A percentile compares a stretch with the other conserved stretches of the same genome.
Conservation (phyloP, 225 moss, liverwort and hornwort species). For the Rhytidiadelphus loreus region DNA sequence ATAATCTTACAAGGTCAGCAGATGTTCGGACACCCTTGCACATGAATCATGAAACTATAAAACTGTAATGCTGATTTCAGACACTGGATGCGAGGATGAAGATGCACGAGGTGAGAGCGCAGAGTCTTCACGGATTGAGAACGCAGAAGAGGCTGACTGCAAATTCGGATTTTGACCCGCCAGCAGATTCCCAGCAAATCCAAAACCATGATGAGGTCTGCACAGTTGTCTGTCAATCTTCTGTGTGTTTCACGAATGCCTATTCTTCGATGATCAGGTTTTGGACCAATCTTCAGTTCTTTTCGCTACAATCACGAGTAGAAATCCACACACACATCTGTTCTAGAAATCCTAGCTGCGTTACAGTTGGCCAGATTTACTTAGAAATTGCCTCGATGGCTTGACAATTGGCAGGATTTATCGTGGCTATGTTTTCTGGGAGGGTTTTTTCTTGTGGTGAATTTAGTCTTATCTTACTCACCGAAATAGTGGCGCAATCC, state of each 20-base stretch:
- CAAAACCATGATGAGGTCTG: slow-evolving; percentile 15
- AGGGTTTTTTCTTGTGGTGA: background rate
- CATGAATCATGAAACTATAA: background rate
- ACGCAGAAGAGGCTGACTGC: background rate
- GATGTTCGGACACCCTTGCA: background rate
- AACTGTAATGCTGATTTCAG: slow-evolving; percentile 1
- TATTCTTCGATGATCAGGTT: background rate
- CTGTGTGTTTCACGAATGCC: background rate
- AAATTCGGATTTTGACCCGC: background rate
- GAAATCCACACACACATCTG: background rate
- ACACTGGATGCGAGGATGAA: slow-evolving; percentile 42
- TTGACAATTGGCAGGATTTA: background rate
- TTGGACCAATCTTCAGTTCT: background rate
- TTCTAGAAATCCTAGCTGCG: background rate
- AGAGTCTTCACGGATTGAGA: slow-evolving; percentile 9
- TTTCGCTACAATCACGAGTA: background rate
- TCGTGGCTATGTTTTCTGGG: background rate
- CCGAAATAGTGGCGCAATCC: background rate
- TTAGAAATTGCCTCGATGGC: background rate
- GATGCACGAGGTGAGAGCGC: slow-evolving; percentile 21
- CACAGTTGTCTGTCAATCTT: background rate
- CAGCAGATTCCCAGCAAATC: background rate
- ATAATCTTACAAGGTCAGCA: background rate
- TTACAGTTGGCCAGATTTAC: background rate
- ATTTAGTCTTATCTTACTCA: background rate